Evolutionary conservation across 768 basidiomycete genomes (phyloP), one percentile per base, ranked within the genome.

Genomic region (Gloeostereum incarnatum): DNA sequence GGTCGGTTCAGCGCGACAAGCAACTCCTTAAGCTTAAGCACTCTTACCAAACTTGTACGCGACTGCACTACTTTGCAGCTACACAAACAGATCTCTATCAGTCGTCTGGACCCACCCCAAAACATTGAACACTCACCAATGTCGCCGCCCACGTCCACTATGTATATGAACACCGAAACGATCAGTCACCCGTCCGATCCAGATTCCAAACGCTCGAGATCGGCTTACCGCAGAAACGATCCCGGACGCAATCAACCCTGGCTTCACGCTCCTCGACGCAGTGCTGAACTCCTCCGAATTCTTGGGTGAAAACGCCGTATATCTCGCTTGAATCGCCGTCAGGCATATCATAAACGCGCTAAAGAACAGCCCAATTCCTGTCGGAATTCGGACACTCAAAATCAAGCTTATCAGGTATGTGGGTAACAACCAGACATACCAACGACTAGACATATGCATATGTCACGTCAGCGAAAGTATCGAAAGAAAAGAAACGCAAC

Each of bases 311-410:
- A 79, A 85, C 0, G 73, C 68, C 0, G 91, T 93, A 53, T 93
- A 94, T 26, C 89, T 75, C 32, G 78, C 64, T 61, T 94, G 91
- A 29, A 94, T 56, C 26, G 78, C 79, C 6, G 88, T 91, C 45
- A 94, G 51, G 34, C 69, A 53, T 19, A 88, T 50, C 86, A 89
- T 89, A 51, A 90, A 78, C 6, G 62, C 80, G 46, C 81, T 81
- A 61, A 91, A 93, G 58, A 91, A 90, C 29, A 92, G 59, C 16
- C 89, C 89, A 45, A 93, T 92, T 26, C 89, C 89, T 81, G n/a
- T n/a, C n/a, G 44, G n/a, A n/a, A 14, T n/a, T n/a, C 39, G 38
- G 13, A 40, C 35, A 17, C 7, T 11, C 19, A n/a, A 27, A 23
- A 39, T 16, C 17, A 17, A 36, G 27, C 16, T 21, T 4, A 19